Conservation (phyloP, 2,329 filamentous ascomycete genomes). For the Diaporthe citriasiana region DNA sequence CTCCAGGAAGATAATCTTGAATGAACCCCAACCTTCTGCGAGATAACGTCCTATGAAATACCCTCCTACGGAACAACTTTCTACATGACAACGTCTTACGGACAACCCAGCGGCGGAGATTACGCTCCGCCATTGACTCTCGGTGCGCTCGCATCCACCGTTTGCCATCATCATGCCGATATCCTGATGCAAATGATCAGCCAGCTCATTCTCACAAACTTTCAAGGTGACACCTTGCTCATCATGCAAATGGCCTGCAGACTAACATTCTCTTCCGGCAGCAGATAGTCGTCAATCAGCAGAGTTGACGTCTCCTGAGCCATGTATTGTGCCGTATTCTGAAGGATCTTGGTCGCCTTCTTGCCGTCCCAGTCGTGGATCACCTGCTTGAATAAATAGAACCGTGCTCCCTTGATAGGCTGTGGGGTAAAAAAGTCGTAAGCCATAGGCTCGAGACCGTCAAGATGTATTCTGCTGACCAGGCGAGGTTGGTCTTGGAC, state of each 20-base stretch:
- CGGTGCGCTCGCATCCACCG: not conserved
- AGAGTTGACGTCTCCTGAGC: not conserved
- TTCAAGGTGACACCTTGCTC: not conserved
- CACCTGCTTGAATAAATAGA: slow-evolving; percentile 10
- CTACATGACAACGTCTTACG: not conserved
- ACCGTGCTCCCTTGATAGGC: not conserved
- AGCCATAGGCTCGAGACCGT: not conserved
- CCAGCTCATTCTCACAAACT: not conserved
- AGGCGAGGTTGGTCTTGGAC: not conserved
- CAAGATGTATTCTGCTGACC: not conserved
- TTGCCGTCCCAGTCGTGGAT: not conserved
- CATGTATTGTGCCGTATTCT: not conserved
- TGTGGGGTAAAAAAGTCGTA: slow-evolving; percentile 6
- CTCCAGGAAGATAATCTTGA: too few relatives aligned
- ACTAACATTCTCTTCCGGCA: not conserved
- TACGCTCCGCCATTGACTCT: not conserved
- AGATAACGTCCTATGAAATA: not conserved
- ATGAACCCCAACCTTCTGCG: too few relatives aligned
- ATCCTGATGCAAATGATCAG: not conserved
- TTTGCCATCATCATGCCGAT: slow-evolving; percentile 22
- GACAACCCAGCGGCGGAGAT: slow-evolving; percentile 3
- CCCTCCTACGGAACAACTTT: not conserved
- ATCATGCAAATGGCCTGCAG: slow-evolving; percentile 3
- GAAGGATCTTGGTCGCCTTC: not conserved
- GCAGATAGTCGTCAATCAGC: slow-evolving; percentile 10